Evolutionary conservation across 2,329 filamentous ascomycete genomes (phyloP), one percentile per base, ranked within the genome.

Genomic region (Capronia coronata): DNA sequence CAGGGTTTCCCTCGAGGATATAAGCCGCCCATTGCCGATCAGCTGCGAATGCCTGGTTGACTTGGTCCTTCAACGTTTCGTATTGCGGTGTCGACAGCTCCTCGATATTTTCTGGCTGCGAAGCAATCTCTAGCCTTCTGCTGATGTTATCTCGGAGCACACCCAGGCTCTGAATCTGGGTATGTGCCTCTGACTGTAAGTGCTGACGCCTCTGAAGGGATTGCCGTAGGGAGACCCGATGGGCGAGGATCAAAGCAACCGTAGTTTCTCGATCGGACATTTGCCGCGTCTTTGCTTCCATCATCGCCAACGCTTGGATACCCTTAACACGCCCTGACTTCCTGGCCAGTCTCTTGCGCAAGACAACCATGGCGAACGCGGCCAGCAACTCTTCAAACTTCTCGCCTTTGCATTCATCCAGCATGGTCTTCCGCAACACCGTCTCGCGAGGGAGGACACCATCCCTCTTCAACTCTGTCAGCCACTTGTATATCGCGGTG

Each of bases 331-430:
- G 23, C 14, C 29, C 27, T 3, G 27, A 9, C n/a, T 37, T 37
- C 11, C 13, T 32, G 7, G 34, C 18, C 34, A 37, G 34, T 9
- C 25, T 48, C 62, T 84, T 88, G 62, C 86, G 86, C 54, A 97
- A 67, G 0, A 95, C 89, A 0, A 82, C 79, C 11, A 86, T 86
- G 1, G 91, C 96, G 61, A 98, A 94, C 0, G 81, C 75, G 2
- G 87, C 81, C 22, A 97, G 75, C 1, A 95, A 71, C 63, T 98
- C 93, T 64, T 90, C 89, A 47, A 97, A 79, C 56, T 87, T 83
- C 47, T 95, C 89, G 4, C 91, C 91, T 58, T 86, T 90, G 70
- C 93, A 98, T 61, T 98, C 91, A 64, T 98, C 93, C 44, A 98
- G 74, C 87, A 96, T 95, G 0, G 88, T 94, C 71, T 95, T 96